Evolutionary conservation across 768 basidiomycete species (phyloP), one percentile per base, ranked within the genome.

Genomic region (Mycena kentingensis): DNA sequence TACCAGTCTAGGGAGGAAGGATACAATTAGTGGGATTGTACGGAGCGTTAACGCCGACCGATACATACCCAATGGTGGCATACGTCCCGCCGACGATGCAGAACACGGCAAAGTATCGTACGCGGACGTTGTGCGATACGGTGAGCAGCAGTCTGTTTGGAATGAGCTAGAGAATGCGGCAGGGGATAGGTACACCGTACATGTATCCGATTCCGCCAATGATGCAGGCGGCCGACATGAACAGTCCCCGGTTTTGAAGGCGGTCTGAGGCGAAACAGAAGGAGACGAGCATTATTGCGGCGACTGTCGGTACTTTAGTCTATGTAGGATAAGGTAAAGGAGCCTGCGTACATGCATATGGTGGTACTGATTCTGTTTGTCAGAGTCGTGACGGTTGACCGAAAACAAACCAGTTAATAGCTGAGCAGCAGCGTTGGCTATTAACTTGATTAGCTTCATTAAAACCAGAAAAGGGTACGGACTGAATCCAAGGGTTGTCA

Each of bases 31-130:
- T 4, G 26, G 2, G 19, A 10, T 21, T 37, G 10, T 27, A 13
- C 27, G 21, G n/a, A 1, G 41, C 0, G 2, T 10, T 22, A 5
- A 1, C 15, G 12, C 6, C 3, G 16, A 39, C 16, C 6, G 5
- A n/a, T 10, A 13, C 39, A 12, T 24, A 52, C 53, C 87, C 88
- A 57, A 90, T 89, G 1, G 81, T 79, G 0, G 87, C 85, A 58
- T 90, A 91, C 1, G 87, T 90, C 32, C 88, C 88, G 47, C 82
- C 79, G 0, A 84, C 85, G 57, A 91, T 84, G 57, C 85, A 87
- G 68, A 90, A 89, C 11, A 82, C 83, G 11, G 87, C 85, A 60
- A 91, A 91, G 61, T 90, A 92, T 21, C 82, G 77, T n/a, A 76
- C 86, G 29, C 81, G 82, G 13, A 73, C 69, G 63, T 87, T 85